These are phyloP conservation scores for Acaromyces ingoldii DNA, from an alignment of 1,284 basidiomycete species.

Conservation along the genomic window DNA sequence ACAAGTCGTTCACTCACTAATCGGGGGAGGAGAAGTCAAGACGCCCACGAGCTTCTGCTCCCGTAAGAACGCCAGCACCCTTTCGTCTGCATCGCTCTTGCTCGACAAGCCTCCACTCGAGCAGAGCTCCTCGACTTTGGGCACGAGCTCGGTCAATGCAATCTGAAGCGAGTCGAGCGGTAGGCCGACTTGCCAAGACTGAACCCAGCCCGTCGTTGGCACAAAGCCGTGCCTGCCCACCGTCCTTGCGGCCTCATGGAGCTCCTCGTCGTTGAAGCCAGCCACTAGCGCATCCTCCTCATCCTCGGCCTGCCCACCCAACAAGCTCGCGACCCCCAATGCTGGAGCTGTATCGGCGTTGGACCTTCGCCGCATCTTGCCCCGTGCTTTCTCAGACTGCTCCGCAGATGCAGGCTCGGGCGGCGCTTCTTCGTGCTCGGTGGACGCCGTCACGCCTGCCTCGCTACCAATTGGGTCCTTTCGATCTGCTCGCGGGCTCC, in stretches of 20 bases:
- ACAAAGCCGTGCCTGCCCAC: constrained; percentile 41
- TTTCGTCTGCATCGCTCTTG: constrained; percentile 27
- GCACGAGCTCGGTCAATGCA: constrained; percentile 25
- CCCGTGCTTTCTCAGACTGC: constrained; percentile 9
- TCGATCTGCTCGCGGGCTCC: too few species aligned
- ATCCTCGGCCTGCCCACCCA: constrained; percentile 1
- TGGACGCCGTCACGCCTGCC: too few species aligned
- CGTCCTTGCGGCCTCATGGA: constrained; percentile 15
- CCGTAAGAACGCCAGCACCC: constrained; percentile 35
- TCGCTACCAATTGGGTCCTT: too few species aligned
- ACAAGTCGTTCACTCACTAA: neutral
- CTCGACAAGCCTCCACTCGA: constrained; percentile 13
- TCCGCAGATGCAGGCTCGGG: neutral
- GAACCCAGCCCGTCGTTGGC: constrained; percentile 40
- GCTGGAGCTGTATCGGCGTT: too few species aligned
- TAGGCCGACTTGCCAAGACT: constrained; percentile 31
- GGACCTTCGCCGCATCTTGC: constrained; percentile 29
- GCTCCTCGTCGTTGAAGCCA: constrained; percentile 18
- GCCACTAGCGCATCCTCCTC: constrained; percentile 11
- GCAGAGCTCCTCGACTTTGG: constrained; percentile 34
- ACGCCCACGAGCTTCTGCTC: constrained; percentile 26
- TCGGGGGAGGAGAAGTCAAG: constrained; percentile 9
- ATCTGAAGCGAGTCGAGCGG: constrained; percentile 22
- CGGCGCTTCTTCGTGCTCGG: constrained; percentile 5
- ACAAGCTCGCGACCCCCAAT: too few species aligned